Base-by-base conservation (phyloP, 108 stramenopile species). In the Licmophora abbreviata region DNA sequence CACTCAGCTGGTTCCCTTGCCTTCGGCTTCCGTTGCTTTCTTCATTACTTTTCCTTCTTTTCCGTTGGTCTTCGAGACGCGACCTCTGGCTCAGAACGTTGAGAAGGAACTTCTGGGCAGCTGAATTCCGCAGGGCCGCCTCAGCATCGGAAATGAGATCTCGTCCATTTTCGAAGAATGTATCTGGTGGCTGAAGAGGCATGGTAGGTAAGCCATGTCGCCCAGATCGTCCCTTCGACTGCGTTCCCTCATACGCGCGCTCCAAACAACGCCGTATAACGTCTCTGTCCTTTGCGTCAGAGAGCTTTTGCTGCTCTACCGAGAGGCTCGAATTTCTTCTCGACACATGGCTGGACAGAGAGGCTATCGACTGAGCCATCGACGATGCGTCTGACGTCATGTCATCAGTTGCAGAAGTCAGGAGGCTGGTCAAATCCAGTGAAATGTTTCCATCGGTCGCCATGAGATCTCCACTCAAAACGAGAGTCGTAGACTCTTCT, bases 81-180 rank as follows among this genome's bases (percentile, higher is more conserved):
- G 77, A 72, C 25, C 86, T 58, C 51, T 88, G 76, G 10, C 71
- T 58, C 38, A 92, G 48, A 20, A 92, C 78, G 1, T 74, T 69
- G 27, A 86, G 59, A 18, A 92, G 56, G 43, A 85, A 92, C 17
- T 65, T 61, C 42, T 82, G 83, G 46, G 89, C 89, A 17, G 89
- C 80, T 8, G 80, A 70, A 36, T 87, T 85, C 10, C 80, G 68
- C 22, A 92, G 61, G 18, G 89, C 89, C 27, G 72, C 53, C 56
- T 92, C 85, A 17, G 84, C 82, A 28, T 86, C 84, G 36, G 55
- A 64, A 30, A 86, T 70, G 12, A 91, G 61, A 66, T 82, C 78
- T 40, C 73, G 56, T 14, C 74, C 80, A 57, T 83, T 83, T 35
- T 84, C 78, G 18, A 71, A 1, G 48, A 77, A 78, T n/a, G 59